These are phyloP conservation scores for Boletus tylopilopsis DNA, from an alignment of 768 basidiomycete genomes.

Conservation along the genomic window DNA sequence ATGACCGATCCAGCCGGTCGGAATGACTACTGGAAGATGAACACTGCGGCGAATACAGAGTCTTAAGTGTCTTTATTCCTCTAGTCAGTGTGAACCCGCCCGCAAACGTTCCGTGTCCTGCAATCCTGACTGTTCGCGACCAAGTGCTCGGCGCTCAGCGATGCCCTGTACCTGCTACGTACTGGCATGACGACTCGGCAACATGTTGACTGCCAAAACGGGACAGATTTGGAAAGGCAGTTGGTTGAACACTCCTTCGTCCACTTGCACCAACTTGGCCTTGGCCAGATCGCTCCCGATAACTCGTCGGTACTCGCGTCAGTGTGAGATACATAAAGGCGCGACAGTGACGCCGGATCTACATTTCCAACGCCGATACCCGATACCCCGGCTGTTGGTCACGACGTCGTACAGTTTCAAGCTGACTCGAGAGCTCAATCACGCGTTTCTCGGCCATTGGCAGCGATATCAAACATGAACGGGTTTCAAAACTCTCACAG, in stretches of 20 bases:
- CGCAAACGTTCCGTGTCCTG: no score
- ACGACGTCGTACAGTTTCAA: conserved; percentile 2
- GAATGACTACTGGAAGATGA: no score
- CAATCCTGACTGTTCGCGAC: no score
- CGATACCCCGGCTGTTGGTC: not conserved
- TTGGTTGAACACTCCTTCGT: not conserved
- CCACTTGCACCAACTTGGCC: not conserved
- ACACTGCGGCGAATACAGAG: no score
- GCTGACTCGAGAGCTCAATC: not conserved
- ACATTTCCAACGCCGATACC: conserved; percentile 4
- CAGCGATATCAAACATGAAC: conserved; percentile 38
- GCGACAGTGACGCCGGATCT: conserved; percentile 5
- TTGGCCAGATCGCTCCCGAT: not conserved
- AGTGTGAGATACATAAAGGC: not conserved
- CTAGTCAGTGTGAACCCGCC: no score
- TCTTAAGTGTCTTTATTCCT: no score
- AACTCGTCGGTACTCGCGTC: not conserved
- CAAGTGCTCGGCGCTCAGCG: no score
- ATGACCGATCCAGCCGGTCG: no score
- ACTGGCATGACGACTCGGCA: not conserved
- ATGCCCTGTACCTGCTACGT: no score
- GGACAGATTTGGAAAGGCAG: conserved; percentile 3
- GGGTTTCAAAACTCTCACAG: conserved; percentile 46
- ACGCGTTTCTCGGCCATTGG: conserved; percentile 12
- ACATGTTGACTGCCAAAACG: conserved; percentile 17